phyloP scores from a whole-genome alignment of 352 stramenopile genomes.

The Phytopythium chamaehyphon region DNA sequence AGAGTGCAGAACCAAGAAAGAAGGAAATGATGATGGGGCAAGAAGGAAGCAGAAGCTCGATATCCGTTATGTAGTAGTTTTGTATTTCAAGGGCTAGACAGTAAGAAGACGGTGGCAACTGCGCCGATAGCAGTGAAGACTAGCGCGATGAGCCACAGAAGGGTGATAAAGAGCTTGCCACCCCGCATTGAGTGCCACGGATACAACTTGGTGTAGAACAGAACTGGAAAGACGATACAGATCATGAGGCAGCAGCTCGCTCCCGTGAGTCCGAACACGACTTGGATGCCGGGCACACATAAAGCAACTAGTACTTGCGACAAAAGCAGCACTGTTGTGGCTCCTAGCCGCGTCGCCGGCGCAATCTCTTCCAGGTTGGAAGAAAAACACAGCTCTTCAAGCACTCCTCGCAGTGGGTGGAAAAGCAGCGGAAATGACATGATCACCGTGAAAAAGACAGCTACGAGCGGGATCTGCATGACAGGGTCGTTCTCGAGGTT shows the following conservation, averaged over 20 bases:
- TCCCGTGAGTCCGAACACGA: slow-evolving; percentile 65
- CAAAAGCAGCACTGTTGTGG: slow-evolving; percentile 48
- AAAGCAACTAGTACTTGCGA: slow-evolving; percentile 53
- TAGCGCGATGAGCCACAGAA: slow-evolving; percentile 31
- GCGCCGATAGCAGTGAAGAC: slow-evolving; percentile 32
- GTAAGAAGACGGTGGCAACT: slow-evolving; percentile 2
- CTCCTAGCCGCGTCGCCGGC: slow-evolving; percentile 42
- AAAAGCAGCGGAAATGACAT: slow-evolving; percentile 77
- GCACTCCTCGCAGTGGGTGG: slow-evolving; percentile 54
- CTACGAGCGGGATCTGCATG: slow-evolving; percentile 66
- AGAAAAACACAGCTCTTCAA: slow-evolving; percentile 56
- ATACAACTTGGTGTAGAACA: slow-evolving; percentile 59
- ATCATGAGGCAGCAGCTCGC: slow-evolving; percentile 69
- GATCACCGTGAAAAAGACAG: slow-evolving; percentile 65
- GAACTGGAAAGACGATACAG: slow-evolving; percentile 66
- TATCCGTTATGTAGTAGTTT: no score
- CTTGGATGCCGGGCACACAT: slow-evolving; percentile 56
- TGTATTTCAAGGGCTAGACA: slow-evolving; percentile 3
- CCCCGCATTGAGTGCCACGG: slow-evolving; percentile 35
- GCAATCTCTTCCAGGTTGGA: slow-evolving; percentile 39
- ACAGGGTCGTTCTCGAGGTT: slow-evolving; percentile 69
- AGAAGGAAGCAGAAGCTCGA: no score
- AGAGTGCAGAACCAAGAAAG: no score
- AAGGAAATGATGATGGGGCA: no score
- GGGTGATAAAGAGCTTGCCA: slow-evolving; percentile 28